Evolutionary conservation across 495 filamentous ascomycete genomes (phyloP), one percentile per base, ranked within the genome.

Genomic region (Penicillium mononematosum): DNA sequence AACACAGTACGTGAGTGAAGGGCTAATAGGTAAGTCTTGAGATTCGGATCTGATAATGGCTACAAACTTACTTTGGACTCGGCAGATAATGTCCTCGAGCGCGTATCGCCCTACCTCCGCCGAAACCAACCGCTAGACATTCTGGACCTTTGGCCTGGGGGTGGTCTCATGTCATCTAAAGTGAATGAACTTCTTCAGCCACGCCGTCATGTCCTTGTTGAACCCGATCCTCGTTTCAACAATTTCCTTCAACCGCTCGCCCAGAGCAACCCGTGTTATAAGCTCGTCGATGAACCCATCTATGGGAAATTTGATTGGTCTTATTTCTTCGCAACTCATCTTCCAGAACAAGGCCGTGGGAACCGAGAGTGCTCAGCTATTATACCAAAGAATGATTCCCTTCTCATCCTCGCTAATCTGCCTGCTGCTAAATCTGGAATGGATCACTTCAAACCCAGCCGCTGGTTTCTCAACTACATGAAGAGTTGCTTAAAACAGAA

Each of bases 121-220:
- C 78, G 79, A 49, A 83, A 91, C 64, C 65, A 72, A 14, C 86
- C 87, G 49, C 85, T 91, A 63, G 90, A 92, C 58, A 80, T 98
- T 50, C 75, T 98, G 59, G 93, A 98, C 64, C 73, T 96, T 39
- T 88, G 89, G 74, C 93, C 93, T 1, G 90, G 89, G 24, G 61
- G 67, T 20, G 90, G 90, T 14, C 32, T 93, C 8, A 89, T 84
- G 78, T 96, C 92, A 9, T 73, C 77, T 5, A 89, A 87, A 61
- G 64, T 97, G 5, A 85, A 95, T 64, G 80, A 91, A 1, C 73
- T 78, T 38, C 73, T 98, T 32, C 70, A 88, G 60, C 93, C 93
- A 17, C 83, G 88, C 45, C 84, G 80, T 0, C 93, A 98, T 77
- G 71, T 96, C 31, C 74, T 98, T 48, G 68, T 96, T 56, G 91